These are phyloP conservation scores for Fusarium transvaalense DNA, from an alignment of 2,329 filamentous ascomycete genomes.

Conservation along the genomic window DNA sequence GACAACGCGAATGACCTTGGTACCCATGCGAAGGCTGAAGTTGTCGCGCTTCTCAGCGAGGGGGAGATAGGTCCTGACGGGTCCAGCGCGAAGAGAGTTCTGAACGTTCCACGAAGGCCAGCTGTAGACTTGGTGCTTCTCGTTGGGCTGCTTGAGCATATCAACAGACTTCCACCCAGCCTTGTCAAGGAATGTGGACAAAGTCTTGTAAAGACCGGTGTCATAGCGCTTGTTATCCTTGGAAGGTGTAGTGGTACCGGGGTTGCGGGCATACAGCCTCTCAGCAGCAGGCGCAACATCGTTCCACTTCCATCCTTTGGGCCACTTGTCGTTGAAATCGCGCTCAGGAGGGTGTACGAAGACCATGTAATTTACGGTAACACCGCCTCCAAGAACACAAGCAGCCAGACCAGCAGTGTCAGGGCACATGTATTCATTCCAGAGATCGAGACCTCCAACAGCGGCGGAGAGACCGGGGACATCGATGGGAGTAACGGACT, in stretches of 20 bases:
- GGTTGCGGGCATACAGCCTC: conserved; percentile 68
- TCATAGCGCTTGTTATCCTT: conserved; percentile 74
- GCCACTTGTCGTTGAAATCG: conserved; percentile 77
- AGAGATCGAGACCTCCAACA: conserved; percentile 74
- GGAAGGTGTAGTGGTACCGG: conserved; percentile 70
- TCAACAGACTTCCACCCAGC: conserved; percentile 73
- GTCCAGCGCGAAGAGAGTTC: conserved; percentile 74
- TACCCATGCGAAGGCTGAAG: conserved; percentile 74
- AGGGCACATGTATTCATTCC: conserved; percentile 58
- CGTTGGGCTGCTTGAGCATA: conserved; percentile 68
- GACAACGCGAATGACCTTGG: conserved; percentile 72
- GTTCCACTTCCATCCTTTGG: conserved; percentile 71
- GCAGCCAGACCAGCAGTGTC: conserved; percentile 57
- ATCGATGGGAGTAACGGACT: conserved; percentile 75
- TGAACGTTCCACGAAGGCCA: conserved; percentile 76
- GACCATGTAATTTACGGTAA: conserved; percentile 74
- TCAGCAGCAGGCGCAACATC: conserved; percentile 70
- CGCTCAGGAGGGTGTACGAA: conserved; percentile 74
- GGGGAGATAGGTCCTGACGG: conserved; percentile 78
- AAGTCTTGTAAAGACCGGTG: conserved; percentile 72
- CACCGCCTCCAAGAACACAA: conserved; percentile 76
- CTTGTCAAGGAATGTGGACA: conserved; percentile 69
- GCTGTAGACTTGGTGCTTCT: conserved; percentile 75
- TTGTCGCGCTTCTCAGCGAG: conserved; percentile 69
- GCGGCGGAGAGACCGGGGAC: conserved; percentile 69